Evolutionary conservation across 805 yeast genomes (phyloP), one percentile per base, ranked within the genome.

Genomic region (Vanderwaltozyma tropicalis): DNA sequence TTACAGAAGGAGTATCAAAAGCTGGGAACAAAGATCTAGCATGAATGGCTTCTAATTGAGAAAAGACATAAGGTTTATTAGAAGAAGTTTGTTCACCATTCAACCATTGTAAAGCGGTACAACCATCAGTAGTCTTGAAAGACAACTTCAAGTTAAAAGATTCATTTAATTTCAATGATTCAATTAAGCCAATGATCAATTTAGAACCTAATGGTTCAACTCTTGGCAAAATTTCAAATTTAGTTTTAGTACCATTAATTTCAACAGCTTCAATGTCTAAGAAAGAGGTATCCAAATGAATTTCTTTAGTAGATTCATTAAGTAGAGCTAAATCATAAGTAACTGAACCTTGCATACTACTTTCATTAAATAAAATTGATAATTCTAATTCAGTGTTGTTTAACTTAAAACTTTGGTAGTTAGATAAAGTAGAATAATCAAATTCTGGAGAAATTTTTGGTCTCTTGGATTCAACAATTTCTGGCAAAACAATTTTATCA

Each of bases 1-100:
- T 87, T 22, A 86, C 70, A 0, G 89, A 71, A 1, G 96, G 95
- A 0, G 96, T 86, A 59, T 87, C 96, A 55, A 87, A 87, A 50
- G 86, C 82, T 8, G 96, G 96, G 63, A 82, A 79, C 52, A 86
- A 68, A 13, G 89, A 74, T 52, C 96, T 71, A 6, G 95, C 92
- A 53, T 87, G 95, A 45, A 83, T 86, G 27, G 95, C 87, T 63
- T 87, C 94, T 55, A 94, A 74, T 62, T 87, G 96, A 10, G 95
- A 84, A 58, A 86, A 87, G 41, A 87, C 67, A 19, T 68, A 67
- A 30, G 70, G 71, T 43, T 77, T 73, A 14, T 88, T 94, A 34
- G 77, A 77, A 22, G 30, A 29, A 8, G 94, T 81, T 48, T 78
- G 82, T 37, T 69, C 75, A 26, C 78, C 76, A n/a, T 72, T 74